Conservation (phyloP, 228 moss, liverwort and hornwort species). For the Sphagnum magellanicum region DNA sequence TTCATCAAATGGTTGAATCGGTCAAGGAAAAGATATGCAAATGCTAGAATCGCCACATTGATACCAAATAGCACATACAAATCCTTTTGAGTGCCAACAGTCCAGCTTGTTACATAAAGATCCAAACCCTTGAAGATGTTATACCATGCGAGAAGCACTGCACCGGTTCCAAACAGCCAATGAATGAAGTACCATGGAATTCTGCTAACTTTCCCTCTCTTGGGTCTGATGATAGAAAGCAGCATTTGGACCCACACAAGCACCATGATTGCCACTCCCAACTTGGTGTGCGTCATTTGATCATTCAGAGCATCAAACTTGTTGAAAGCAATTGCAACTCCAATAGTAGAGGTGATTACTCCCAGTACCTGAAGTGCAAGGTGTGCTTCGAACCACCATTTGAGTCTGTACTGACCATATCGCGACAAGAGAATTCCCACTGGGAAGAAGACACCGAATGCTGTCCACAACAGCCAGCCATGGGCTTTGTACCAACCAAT, state of each 20-base stretch:
- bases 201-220: not conserved
- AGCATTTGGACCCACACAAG: conserved; percentile 5
- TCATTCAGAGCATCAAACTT: conserved; percentile 2
- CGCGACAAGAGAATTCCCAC: conserved; percentile 15
- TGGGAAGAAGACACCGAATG: conserved; percentile 28
- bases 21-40: too few relatives aligned
- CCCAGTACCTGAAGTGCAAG: conserved; percentile 23
- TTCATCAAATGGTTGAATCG: too few relatives aligned
- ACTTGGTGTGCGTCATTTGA: conserved; percentile 3
- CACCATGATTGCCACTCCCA: conserved; percentile 8
- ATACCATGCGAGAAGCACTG: not conserved
- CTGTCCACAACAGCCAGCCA: conserved; percentile 41
- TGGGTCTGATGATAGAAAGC: conserved; percentile 2
- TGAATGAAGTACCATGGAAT: not conserved
- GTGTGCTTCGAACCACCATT: conserved; percentile 23
- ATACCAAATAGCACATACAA: too few relatives aligned
- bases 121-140: not conserved
- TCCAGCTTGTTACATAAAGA: too few relatives aligned
- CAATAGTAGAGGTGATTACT: too few relatives aligned
- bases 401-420: conserved; percentile 20
- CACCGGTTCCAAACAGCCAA: not conserved
- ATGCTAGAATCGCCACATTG: too few relatives aligned
- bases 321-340: conserved; percentile 6
- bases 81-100: too few relatives aligned
- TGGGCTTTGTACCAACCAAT: conserved; percentile 27